Evolutionary conservation across 345 rosid genomes (phyloP).

Genomic region (Theobroma cacao): DNA sequence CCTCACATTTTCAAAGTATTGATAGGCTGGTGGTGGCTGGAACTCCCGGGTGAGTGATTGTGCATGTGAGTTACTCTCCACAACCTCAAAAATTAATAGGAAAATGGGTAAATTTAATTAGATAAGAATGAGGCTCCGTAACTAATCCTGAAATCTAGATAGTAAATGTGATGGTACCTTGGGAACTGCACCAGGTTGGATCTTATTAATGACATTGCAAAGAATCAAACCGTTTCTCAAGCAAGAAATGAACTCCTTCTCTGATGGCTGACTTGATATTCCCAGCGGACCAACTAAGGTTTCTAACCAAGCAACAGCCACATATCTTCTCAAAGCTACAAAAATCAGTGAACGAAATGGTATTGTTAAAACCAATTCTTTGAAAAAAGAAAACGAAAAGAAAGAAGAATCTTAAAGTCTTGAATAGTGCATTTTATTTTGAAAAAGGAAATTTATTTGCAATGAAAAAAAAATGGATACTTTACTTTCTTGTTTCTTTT

Average conservation of each 20-base stretch:
- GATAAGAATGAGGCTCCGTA: neutral
- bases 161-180: constrained; percentile 43
- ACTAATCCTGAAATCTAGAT: neutral
- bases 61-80: constrained; percentile 54
- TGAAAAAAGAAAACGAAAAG: neutral
- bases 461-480: neutral
- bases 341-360: neutral
- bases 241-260: constrained; percentile 83
- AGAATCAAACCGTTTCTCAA: constrained; percentile 82
- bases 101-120: neutral
- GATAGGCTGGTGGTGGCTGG: constrained; percentile 78
- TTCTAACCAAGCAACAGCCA: constrained; percentile 77
- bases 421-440: neutral
- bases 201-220: constrained; percentile 80
- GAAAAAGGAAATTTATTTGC: neutral
- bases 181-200: constrained; percentile 77
- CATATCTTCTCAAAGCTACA: constrained; percentile 72
- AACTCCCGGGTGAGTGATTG: constrained; percentile 50
- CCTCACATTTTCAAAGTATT: constrained; percentile 87
- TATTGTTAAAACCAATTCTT: neutral
- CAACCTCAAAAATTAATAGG: constrained; percentile 50
- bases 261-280: constrained; percentile 59
- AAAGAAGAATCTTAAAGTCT: neutral
- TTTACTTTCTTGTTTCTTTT: neutral
- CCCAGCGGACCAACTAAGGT: constrained; percentile 65